Percentiles rank a stretch among this genome's conserved stretches.
Conservation (phyloP, 371 early-diverging fungal genomes). For the Actinomortierella wolfii region DNA sequence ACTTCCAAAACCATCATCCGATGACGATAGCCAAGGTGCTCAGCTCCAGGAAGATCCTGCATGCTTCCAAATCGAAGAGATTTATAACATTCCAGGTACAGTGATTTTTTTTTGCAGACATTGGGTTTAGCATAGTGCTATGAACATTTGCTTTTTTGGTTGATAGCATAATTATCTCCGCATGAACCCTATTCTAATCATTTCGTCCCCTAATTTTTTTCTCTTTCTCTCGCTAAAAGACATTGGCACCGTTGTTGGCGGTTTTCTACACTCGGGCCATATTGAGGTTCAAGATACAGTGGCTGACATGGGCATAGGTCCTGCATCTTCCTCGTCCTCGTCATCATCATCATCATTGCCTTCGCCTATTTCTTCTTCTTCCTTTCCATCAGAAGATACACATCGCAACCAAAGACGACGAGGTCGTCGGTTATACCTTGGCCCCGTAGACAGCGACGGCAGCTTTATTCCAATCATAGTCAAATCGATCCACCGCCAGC, state of each 20-base stretch:
- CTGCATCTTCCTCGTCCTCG: conserved; percentile 20
- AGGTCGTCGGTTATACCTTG: conserved; percentile 50
- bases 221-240: conserved; percentile 50
- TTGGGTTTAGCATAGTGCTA: conserved; percentile 56
- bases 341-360: neutral
- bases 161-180: conserved; percentile 56
- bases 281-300: conserved; percentile 31
- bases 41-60: conserved; percentile 58
- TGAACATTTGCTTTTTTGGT: conserved; percentile 64
- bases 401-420: neutral
- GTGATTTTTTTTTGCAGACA: conserved; percentile 13
- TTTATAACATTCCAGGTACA: conserved; percentile 83
- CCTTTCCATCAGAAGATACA: neutral
- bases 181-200: conserved; percentile 6
- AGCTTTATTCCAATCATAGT: conserved; percentile 59
- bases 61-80: conserved; percentile 88
- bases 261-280: conserved; percentile 56
- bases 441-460: conserved; percentile 56
- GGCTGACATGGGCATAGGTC: neutral
- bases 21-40: conserved; percentile 36
- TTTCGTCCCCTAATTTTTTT: neutral
- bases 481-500: conserved; percentile 88
- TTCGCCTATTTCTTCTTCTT: conserved; percentile 18
- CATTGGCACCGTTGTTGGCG: conserved; percentile 60
- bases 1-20: conserved; percentile 53